Conservation (phyloP, 2,329 filamentous ascomycete species). For the Neodidymelliopsis sp. region DNA sequence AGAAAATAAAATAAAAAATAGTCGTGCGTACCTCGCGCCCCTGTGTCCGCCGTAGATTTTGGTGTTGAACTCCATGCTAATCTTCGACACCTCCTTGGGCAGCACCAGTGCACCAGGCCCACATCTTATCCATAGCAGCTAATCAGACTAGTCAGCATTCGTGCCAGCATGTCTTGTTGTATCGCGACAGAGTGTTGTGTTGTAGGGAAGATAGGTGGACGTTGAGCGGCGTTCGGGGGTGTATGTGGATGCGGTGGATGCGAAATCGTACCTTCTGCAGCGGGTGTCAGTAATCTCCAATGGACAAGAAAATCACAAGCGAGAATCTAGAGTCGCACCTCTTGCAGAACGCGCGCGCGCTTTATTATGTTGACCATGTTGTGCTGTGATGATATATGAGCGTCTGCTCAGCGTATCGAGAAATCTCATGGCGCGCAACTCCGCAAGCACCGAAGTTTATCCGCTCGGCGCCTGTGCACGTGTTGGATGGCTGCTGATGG, state of each 20-base stretch:
- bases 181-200: slow-evolving; percentile 12
- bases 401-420: slow-evolving; percentile 2
- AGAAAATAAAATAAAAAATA: slow-evolving; percentile 21
- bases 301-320: background rate
- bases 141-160: background rate
- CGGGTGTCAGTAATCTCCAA: slow-evolving; percentile 29
- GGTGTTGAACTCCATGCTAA: slow-evolving; percentile 76
- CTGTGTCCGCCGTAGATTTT: slow-evolving; percentile 71
- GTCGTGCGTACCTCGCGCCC: slow-evolving; percentile 72
- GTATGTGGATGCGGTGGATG: slow-evolving; percentile 17
- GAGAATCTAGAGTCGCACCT: slow-evolving; percentile 61
- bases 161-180: background rate
- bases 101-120: slow-evolving; percentile 85
- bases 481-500: background rate
- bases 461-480: background rate
- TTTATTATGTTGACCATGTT: slow-evolving; percentile 66
- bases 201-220: background rate
- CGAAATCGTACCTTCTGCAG: slow-evolving; percentile 44
- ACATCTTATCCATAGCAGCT: slow-evolving; percentile 78
- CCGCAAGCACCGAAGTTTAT: slow-evolving; percentile 12
- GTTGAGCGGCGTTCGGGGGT: slow-evolving; percentile 25
- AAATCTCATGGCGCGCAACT: slow-evolving; percentile 13
- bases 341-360: slow-evolving; percentile 77
- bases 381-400: slow-evolving; percentile 4
- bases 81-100: slow-evolving; percentile 75